Conservation (phyloP, 2,329 filamentous ascomycete species). For the Neonectria sp. region DNA sequence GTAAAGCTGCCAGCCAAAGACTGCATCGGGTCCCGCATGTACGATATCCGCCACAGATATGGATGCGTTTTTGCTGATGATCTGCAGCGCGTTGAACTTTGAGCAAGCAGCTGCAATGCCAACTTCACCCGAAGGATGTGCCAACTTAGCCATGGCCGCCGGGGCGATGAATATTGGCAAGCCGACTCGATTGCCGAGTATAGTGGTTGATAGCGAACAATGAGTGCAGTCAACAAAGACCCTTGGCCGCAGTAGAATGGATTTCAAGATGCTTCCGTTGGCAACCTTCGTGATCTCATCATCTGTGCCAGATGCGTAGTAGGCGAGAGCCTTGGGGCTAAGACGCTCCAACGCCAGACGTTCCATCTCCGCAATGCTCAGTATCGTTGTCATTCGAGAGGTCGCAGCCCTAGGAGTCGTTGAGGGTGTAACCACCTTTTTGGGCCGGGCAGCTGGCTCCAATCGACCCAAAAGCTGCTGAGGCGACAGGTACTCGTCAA, state of each 20-base stretch:
- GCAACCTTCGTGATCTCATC: conserved; percentile 82
- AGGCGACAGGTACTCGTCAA: conserved; percentile 24
- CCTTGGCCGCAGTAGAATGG: conserved; percentile 84
- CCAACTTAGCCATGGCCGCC: conserved; percentile 73
- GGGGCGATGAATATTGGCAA: conserved; percentile 74
- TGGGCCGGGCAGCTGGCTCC: background rate
- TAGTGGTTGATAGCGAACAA: conserved; percentile 79
- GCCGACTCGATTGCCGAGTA: conserved; percentile 66
- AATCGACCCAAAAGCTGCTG: conserved; percentile 20
- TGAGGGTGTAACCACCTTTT: background rate
- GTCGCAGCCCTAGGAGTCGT: background rate
- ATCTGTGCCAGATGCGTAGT: conserved; percentile 88
- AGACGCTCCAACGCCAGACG: conserved; percentile 17
- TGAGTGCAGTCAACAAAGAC: conserved; percentile 85
- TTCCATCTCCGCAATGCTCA: conserved; percentile 30
- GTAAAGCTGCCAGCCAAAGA: conserved; percentile 76
- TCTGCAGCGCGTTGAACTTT: conserved; percentile 70
- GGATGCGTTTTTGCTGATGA: conserved; percentile 76
- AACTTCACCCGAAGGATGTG: conserved; percentile 73
- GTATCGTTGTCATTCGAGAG: conserved; percentile 16
- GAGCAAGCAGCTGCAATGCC: conserved; percentile 66
- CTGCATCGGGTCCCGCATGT: conserved; percentile 40
- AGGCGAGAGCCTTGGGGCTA: conserved; percentile 59
- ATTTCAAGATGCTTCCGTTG: conserved; percentile 81
- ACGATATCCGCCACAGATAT: conserved; percentile 70